Evolutionary conservation across 345 rosid species (phyloP), one percentile per base, ranked within the genome.

Genomic region (Acer yangbiense): DNA sequence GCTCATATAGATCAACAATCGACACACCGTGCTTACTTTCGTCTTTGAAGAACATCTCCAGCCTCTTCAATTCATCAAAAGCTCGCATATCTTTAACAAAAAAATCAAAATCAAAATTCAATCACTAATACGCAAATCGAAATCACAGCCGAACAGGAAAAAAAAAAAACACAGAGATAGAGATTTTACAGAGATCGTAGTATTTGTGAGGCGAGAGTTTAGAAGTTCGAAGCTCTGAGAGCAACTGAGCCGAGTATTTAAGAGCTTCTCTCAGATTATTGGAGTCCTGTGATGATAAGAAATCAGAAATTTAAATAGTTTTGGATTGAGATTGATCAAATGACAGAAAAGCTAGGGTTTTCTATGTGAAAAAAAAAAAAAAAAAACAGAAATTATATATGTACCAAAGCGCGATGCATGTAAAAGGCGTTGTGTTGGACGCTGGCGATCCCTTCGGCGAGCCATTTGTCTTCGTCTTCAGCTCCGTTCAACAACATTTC

Each of bases 381-480:
- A 25, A 25, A 25, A 17, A 46, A 14, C 25, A 74, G 39, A 7
- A 52, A 44, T 13, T 1, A n/a, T 48, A 58, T 29, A 68, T 57
- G 64, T 80, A 94, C 98, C 94, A 94, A 73, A 73, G 98, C 93
- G 73, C 95, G 95, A 86, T 91, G 97, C 93, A 93, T 90, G 86
- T 84, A 90, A 79, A 89, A 92, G 76, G 98, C 96, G 86, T 91
- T 92, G 76, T 91, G 98, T 76, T 93, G 98, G 70, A 94, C 85
- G 84, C 88, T 89, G 77, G 97, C 94, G 88, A 94, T 94, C 78
- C 92, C 98, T 78, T 91, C 98, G n/a, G 98, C 93, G 70, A 94
- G 87, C 98, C 98, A 94, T 84, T 91, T 92, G 44, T 94, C 97
- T 80, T 93, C 98, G 79, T 93, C 93, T 78, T 94, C 98, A 6